These are phyloP conservation scores for Ricinus communis DNA, from an alignment of 345 rosid species.

Conservation along the genomic window DNA sequence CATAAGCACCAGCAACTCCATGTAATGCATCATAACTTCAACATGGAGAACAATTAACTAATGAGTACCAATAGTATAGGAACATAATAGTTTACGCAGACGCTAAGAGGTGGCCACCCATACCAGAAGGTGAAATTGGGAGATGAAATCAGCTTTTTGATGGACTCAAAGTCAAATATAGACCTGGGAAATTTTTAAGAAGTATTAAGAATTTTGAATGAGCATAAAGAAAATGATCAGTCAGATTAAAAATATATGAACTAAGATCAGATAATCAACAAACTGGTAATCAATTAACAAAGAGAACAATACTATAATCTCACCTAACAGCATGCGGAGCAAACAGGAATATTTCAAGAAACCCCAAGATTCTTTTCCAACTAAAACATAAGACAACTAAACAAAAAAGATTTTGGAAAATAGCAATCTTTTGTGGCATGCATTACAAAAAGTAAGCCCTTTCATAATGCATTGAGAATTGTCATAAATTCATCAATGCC, in stretches of 20 bases:
- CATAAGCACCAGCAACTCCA: conserved; percentile 99
- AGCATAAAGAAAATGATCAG: not conserved
- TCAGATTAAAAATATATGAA: not conserved
- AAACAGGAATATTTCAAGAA: not conserved
- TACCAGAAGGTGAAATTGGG: conserved; percentile 93
- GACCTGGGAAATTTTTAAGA: conserved; percentile 49
- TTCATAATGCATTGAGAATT: not conserved
- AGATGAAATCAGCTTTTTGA: conserved; percentile 74
- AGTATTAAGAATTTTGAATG: not conserved
- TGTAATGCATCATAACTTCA: conserved; percentile 90
- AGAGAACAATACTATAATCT: not conserved
- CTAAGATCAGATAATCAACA: conserved; percentile 1
- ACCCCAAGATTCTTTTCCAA: not conserved
- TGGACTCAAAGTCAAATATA: conserved; percentile 85
- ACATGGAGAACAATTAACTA: conserved; percentile 16
- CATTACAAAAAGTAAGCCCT: not conserved
- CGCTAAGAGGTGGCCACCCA: conserved; percentile 27
- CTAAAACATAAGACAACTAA: not conserved
- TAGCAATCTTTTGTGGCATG: not conserved
- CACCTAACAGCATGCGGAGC: not conserved
- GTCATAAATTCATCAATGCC: not conserved
- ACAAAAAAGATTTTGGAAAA: not conserved
- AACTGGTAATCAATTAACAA: not conserved
- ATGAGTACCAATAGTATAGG: conserved; percentile 12
- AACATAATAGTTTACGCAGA: not conserved